Base-by-base conservation (phyloP, 225 moss, liverwort and hornwort species). In the Thuidium tamariscinum region DNA sequence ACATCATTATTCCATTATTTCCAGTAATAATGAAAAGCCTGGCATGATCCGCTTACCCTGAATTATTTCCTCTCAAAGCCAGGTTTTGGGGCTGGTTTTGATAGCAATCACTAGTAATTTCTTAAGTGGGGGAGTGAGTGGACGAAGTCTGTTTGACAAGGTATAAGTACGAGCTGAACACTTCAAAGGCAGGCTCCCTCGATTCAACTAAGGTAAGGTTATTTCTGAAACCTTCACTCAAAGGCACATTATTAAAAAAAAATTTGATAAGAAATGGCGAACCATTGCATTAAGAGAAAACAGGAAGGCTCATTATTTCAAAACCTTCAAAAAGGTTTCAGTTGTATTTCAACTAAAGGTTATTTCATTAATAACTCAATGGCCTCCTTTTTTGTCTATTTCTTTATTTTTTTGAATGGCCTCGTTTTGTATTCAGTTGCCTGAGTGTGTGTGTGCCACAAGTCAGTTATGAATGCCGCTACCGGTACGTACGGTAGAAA, bases 91-190 rank as follows among this genome's bases (percentile, higher is more conserved):
- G 48, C 86, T 72, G 16, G 48, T 83, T 77, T 86, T 30, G 39
- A 30, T 62, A 15, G 25, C 57, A 54, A 65, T 48, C 42, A n/a
- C 54, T 9, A 16, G 17, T 16, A 52, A 52, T 16, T 11, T 52
- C 52, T 8, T 4, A 55, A 61, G 70, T 66, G 75, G 29, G n/a
- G 10, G 49, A 11, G 49, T 6, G 15, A 26, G 82, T n/a, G 69
- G 89, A 89, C 86, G 52, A 68, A 61, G 76, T 89, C 89, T n/a
- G n/a, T 74, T 81, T 66, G 74, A 80, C 80, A 74, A 29, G 59
- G 81, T 56, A 13, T 7, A 46, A 46, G 46, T 10, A 11, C 11
- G 13, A 51, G 51, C 51, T 51, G 46, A 65, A 8, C 26, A 17
- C 27, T 13, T 25, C 39, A 26, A 26, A 25, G 25, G 70, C 70